Evolutionary conservation across 2,329 filamentous ascomycete genomes (phyloP).

Genomic region (Neonectria ditissima): DNA sequence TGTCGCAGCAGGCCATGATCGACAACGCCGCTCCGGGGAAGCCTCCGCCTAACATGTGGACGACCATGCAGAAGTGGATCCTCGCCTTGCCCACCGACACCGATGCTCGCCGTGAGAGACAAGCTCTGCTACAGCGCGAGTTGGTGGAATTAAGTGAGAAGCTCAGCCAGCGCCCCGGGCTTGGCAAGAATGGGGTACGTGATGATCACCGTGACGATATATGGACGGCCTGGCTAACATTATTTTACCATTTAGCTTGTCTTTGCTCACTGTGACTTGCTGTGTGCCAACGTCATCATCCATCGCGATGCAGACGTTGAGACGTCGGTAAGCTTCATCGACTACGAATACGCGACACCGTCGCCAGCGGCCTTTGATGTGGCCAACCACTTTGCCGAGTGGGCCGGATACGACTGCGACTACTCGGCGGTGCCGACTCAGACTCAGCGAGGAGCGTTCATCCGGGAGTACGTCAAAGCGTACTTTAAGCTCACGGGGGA

Average conservation of each 20-base stretch:
- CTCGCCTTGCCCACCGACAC: slow-evolving; percentile 82
- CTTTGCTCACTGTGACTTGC: slow-evolving; percentile 93
- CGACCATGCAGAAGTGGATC: slow-evolving; percentile 96
- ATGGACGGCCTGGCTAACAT: slow-evolving; percentile 29
- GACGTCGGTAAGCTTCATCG: slow-evolving; percentile 79
- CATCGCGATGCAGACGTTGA: slow-evolving; percentile 57
- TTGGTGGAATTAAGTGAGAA: slow-evolving; percentile 75
- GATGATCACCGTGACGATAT: background rate
- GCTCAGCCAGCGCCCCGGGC: slow-evolving; percentile 80
- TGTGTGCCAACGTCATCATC: slow-evolving; percentile 97
- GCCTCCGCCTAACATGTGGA: slow-evolving; percentile 90
- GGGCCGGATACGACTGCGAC: slow-evolving; percentile 97
- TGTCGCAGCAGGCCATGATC: slow-evolving; percentile 55
- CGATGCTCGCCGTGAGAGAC: slow-evolving; percentile 74
- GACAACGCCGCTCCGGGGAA: slow-evolving; percentile 71
- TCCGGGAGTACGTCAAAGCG: slow-evolving; percentile 82
- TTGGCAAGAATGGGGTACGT: slow-evolving; percentile 80
- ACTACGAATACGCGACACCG: slow-evolving; percentile 97
- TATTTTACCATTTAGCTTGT: slow-evolving; percentile 71
- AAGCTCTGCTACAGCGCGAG: slow-evolving; percentile 78
- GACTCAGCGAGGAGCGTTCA: slow-evolving; percentile 81
- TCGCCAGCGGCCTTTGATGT: slow-evolving; percentile 96
- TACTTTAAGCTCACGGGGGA: slow-evolving; percentile 70
- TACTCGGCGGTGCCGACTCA: slow-evolving; percentile 84
- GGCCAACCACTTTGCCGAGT: slow-evolving; percentile 98